Percentiles rank a stretch among this genome's conserved stretches.
phyloP scores from a whole-genome alignment of 768 basidiomycete species.

The Collybiopsis confluens region DNA sequence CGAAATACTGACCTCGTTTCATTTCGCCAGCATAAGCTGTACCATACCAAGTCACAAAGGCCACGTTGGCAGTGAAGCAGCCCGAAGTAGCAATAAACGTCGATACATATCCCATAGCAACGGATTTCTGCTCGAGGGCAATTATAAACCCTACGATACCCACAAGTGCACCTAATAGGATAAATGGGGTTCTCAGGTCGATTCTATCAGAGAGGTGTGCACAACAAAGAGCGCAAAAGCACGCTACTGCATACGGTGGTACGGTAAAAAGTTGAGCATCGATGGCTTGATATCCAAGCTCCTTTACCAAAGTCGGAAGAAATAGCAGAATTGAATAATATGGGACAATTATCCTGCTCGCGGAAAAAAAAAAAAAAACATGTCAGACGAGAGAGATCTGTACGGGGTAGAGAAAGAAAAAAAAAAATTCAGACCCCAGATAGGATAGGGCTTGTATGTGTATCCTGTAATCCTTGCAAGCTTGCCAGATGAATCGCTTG shows the following conservation, averaged over 20 bases:
- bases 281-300: constrained; percentile 45
- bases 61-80: constrained; percentile 35
- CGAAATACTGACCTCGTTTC: constrained; percentile 15
- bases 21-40: constrained; percentile 9
- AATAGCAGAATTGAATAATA: constrained; percentile 35
- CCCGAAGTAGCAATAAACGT: constrained; percentile 37
- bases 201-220: constrained; percentile 40
- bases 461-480: constrained; percentile 42
- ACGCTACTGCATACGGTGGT: constrained; percentile 46
- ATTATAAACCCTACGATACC: constrained; percentile 50
- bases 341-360: constrained; percentile 27
- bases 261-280: constrained; percentile 48
- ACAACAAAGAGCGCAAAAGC: constrained; percentile 35
- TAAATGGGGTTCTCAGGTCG: constrained; percentile 43
- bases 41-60: constrained; percentile 39
- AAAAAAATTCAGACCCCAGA: constrained; percentile 38
- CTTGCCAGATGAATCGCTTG: constrained; percentile 43
- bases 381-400: no score
- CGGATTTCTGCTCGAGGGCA: constrained; percentile 28
- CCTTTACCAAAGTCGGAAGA: constrained; percentile 45
- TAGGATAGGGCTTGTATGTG: constrained; percentile 37
- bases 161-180: constrained; percentile 37
- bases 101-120: constrained; percentile 30
- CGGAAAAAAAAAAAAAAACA: background rate
- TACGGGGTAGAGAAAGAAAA: no score